phyloP scores from a whole-genome alignment of 441 rosid genomes.

The Erysimum cheiri region DNA sequence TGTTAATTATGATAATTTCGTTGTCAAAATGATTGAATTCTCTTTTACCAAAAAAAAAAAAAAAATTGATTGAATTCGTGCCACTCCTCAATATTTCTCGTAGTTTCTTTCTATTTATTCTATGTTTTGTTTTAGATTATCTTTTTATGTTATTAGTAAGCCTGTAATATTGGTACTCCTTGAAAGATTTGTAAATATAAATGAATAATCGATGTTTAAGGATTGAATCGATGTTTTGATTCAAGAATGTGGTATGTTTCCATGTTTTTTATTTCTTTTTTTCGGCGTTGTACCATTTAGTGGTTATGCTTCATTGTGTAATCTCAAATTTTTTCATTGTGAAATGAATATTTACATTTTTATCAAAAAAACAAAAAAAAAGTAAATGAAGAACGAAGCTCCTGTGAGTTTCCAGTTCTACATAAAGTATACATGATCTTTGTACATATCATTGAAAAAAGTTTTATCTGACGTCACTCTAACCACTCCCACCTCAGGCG shows the following conservation, averaged over 20 bases:
- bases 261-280: too few relatives aligned
- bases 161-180: neutral
- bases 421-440: neutral
- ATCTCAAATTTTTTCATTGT: too few relatives aligned
- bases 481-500: conserved; percentile 35
- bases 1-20: too few relatives aligned
- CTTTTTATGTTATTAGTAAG: neutral
- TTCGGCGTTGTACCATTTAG: too few relatives aligned
- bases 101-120: neutral
- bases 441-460: neutral
- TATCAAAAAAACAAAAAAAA: too few relatives aligned
- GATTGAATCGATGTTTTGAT: too few relatives aligned
- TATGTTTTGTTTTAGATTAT: neutral
- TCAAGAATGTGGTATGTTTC: too few relatives aligned
- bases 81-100: neutral
- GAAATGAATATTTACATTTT: too few relatives aligned
- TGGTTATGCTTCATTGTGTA: too few relatives aligned
- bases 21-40: neutral
- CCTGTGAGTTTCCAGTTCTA: conserved; percentile 17
- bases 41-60: too few relatives aligned
- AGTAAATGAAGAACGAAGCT: conserved; percentile 15
- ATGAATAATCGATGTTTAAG: neutral
- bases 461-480: conserved; percentile 15
- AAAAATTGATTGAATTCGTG: neutral
- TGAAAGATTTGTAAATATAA: neutral